A percentile compares a stretch with the other conserved stretches of the same genome.
Conservation (phyloP, 2,329 filamentous ascomycete species). For the Aspergillus novoparasiticus region DNA sequence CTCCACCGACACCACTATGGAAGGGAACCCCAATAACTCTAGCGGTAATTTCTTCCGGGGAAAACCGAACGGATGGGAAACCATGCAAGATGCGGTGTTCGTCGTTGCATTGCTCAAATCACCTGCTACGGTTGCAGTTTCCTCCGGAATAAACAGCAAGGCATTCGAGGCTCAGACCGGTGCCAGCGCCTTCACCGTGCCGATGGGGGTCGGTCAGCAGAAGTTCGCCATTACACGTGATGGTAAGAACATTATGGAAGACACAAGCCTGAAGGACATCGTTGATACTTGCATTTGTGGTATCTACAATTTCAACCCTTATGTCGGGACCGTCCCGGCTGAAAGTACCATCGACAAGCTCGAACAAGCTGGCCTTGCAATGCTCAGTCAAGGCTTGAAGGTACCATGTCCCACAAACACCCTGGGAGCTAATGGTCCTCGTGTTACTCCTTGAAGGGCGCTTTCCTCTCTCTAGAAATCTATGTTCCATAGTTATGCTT, state of each 20-base stretch:
- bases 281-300: conserved; percentile 51
- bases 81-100: conserved; percentile 54
- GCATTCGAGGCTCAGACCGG: conserved; percentile 52
- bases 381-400: conserved; percentile 32
- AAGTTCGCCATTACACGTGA: conserved; percentile 50
- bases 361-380: conserved; percentile 33
- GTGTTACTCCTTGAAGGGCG: conserved; percentile 1
- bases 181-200: conserved; percentile 47
- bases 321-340: conserved; percentile 54
- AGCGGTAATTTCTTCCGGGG: conserved; percentile 58
- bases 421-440: conserved; percentile 15
- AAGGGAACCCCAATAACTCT: conserved; percentile 45
- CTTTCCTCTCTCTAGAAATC: not conserved
- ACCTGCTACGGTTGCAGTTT: conserved; percentile 48
- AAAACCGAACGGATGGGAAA: conserved; percentile 54
- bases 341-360: conserved; percentile 38
- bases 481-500: not conserved
- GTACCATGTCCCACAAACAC: conserved; percentile 33
- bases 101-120: conserved; percentile 55
- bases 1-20: conserved; percentile 54
- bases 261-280: conserved; percentile 55
- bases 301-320: conserved; percentile 61
- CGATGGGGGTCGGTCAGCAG: conserved; percentile 53
- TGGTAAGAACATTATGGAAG: conserved; percentile 46
- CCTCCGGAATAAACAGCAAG: conserved; percentile 48